Evolutionary conservation across 345 rosid species (phyloP).

Genomic region (Populus nigra): DNA sequence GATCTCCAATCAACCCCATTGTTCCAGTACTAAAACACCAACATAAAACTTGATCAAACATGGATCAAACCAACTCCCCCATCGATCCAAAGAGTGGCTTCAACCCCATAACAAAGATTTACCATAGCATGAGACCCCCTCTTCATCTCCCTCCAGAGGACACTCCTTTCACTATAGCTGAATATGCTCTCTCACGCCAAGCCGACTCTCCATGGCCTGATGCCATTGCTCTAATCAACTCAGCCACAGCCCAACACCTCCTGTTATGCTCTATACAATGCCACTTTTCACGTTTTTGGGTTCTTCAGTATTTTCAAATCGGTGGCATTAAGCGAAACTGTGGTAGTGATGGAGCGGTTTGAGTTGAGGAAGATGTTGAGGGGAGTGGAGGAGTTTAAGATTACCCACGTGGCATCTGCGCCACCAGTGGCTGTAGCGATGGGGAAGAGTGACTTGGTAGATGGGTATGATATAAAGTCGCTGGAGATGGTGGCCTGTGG

Average conservation of each 20-base stretch:
- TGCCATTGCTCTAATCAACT: not conserved
- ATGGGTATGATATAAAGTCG: constrained; percentile 27
- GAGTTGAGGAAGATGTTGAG: constrained; percentile 27
- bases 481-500: constrained; percentile 15
- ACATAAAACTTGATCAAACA: not conserved
- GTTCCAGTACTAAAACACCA: too few species aligned
- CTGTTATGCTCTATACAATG: constrained; percentile 20
- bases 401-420: constrained; percentile 19
- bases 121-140: constrained; percentile 34
- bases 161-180: constrained; percentile 23
- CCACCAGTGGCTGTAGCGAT: constrained; percentile 31
- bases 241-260: constrained; percentile 6
- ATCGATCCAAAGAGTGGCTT: constrained; percentile 32
- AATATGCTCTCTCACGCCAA: constrained; percentile 25
- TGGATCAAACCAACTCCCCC: not conserved
- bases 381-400: constrained; percentile 24
- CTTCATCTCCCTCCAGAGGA: constrained; percentile 18
- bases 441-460: constrained; percentile 10
- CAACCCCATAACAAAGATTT: constrained; percentile 24
- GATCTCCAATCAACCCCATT: too few species aligned
- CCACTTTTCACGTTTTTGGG: constrained; percentile 31
- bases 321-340: constrained; percentile 25
- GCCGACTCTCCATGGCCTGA: not conserved
- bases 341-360: constrained; percentile 36
- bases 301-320: constrained; percentile 21